Conservation (phyloP, 805 yeast species). For the Sugiyamaella valdiviana region DNA sequence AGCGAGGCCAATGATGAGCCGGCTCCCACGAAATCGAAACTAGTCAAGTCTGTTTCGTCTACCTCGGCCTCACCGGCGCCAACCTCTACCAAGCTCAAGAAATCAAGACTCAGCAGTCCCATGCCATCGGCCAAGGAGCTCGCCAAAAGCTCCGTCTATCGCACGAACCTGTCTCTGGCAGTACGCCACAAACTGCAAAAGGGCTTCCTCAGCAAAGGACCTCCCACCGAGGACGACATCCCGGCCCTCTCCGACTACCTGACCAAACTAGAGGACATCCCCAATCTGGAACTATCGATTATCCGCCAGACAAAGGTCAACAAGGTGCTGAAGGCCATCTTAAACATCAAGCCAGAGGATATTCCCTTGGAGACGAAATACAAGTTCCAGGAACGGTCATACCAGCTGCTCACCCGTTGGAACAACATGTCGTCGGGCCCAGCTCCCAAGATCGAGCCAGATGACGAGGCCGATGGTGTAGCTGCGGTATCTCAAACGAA, state of each 20-base stretch:
- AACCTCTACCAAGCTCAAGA: constrained; percentile 6
- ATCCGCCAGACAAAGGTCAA: constrained; percentile 31
- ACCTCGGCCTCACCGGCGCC: neutral
- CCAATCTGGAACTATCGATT: constrained; percentile 27
- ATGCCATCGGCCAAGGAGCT: constrained; percentile 16
- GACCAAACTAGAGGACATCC: constrained; percentile 26
- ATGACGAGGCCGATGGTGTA: neutral
- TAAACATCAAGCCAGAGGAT: constrained; percentile 19
- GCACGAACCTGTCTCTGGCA: constrained; percentile 21
- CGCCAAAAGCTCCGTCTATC: constrained; percentile 11
- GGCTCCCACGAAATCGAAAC: neutral
- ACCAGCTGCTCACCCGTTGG: constrained; percentile 25
- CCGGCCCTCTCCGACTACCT: constrained; percentile 26
- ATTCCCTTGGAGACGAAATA: constrained; percentile 29
- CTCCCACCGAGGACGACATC: constrained; percentile 25
- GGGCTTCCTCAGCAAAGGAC: constrained; percentile 24
- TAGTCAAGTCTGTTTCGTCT: neutral
- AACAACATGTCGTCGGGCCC: constrained; percentile 3
- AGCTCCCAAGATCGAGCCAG: neutral
- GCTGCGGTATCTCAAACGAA: neutral
- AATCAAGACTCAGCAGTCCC: constrained; percentile 4
- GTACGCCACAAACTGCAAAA: constrained; percentile 31
- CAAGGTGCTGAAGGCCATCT: constrained; percentile 30
- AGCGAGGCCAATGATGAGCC: neutral
- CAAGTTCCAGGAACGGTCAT: constrained; percentile 27